Base-by-base conservation (phyloP, 768 basidiomycete genomes). In the Xanthoconium stramineum region DNA sequence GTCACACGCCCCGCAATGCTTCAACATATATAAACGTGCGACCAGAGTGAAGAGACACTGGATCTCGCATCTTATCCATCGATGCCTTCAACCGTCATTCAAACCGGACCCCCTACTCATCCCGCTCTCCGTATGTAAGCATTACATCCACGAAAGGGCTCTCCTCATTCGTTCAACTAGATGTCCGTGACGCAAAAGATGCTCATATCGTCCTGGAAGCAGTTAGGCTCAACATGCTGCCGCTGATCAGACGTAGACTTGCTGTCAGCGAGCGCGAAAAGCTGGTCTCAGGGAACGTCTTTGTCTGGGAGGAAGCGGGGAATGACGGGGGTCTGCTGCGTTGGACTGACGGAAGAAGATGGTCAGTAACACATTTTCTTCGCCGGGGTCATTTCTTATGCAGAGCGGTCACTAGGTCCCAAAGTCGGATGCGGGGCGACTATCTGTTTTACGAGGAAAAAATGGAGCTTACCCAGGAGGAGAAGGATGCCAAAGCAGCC, bases 401-500 rank as follows among this genome's bases (percentile, higher is more conserved):
- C 32, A 12, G 28, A 37, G 15, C 20, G 55, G 14, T 32, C 32
- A 33, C 17, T 59, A 90, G 89, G 88, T 91, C 89, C 1, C 89
- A 91, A 67, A 91, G 89, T 69, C 76, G 89, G 56, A 91, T 91
- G 89, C 77, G 87, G 28, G 88, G 85, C 20, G 89, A 88, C 67
- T 91, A 89, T 65, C 74, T 91, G 15, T 91, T 89, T 70, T 91
- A 91, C 61, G 89, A 90, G 65, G 88, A 90, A 68, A 90, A 90
- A 65, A 84, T 89, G 48, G 88, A 88, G 62, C 86, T 85, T 0
- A 91, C 88, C 1, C 83, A 85, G 57, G 89, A 89, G 65, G 89
- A 89, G 67, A 82, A 84, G 59, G 86, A 89, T 59, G 82, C 85
- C 1, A 91, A 90, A 63, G 89, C 88, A 50, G 87, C 85, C n/a